These are phyloP conservation scores for Argentina anserina DNA, from an alignment of 306 rosid genomes.

Conservation along the genomic window DNA sequence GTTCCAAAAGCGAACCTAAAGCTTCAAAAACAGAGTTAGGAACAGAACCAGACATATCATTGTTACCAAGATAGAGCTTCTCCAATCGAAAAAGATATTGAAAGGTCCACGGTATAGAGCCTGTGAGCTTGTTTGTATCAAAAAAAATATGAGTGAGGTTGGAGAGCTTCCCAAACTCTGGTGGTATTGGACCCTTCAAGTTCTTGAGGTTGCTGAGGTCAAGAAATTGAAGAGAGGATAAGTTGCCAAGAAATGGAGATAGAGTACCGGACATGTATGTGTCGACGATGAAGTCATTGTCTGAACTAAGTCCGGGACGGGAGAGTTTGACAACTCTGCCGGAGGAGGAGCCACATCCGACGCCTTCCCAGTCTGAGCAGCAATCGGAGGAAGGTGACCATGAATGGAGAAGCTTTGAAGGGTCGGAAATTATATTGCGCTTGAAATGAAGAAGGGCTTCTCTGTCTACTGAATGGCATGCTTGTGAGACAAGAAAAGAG, in stretches of 20 bases:
- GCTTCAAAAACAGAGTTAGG: slow-evolving; percentile 35
- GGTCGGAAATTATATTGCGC: slow-evolving; percentile 42
- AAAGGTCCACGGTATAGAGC: slow-evolving; percentile 38
- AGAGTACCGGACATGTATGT: slow-evolving; percentile 51
- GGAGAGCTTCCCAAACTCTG: slow-evolving; percentile 36
- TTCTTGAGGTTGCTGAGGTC: slow-evolving; percentile 50
- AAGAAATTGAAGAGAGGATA: slow-evolving; percentile 40
- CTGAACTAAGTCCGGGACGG: slow-evolving; percentile 29
- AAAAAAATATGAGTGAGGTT: slow-evolving; percentile 42
- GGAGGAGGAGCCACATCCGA: slow-evolving; percentile 39
- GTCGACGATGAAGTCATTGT: slow-evolving; percentile 32
- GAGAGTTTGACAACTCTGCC: slow-evolving; percentile 49
- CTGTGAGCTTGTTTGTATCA: slow-evolving; percentile 41
- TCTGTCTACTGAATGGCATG: slow-evolving; percentile 47
- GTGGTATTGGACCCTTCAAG: slow-evolving; percentile 51
- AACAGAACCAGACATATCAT: slow-evolving; percentile 37
- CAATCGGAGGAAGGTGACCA: slow-evolving; percentile 58
- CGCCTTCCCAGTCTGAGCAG: slow-evolving; percentile 58
- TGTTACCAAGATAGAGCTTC: slow-evolving; percentile 42
- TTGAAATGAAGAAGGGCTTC: slow-evolving; percentile 56
- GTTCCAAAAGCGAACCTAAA: slow-evolving; percentile 34
- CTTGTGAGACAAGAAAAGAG: slow-evolving; percentile 22
- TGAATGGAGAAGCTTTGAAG: slow-evolving; percentile 42
- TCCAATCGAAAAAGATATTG: slow-evolving; percentile 26
- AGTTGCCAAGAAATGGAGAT: slow-evolving; percentile 66